A percentile compares a stretch with the other conserved stretches of the same genome.
phyloP scores from a whole-genome alignment of 768 basidiomycete species.

The Tephrocybe sp. region DNA sequence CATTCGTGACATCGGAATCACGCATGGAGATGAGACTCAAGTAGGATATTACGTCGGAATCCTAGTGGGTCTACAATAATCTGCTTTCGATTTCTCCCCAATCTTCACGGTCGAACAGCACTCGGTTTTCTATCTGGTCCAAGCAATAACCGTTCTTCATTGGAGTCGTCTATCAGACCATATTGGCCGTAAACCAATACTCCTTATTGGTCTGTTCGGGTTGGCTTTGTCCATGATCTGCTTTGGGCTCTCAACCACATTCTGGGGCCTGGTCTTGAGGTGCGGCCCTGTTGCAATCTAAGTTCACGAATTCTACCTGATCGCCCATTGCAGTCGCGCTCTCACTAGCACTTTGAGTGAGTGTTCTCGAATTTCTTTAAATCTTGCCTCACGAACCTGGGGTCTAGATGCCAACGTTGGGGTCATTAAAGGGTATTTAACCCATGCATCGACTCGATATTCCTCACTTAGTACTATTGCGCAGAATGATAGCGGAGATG shows the following conservation, averaged over 20 bases:
- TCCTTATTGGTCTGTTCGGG: conserved; percentile 54
- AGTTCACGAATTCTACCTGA: too few species aligned
- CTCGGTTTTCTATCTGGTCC: conserved; percentile 59
- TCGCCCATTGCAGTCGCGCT: conserved; percentile 45
- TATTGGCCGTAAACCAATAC: conserved; percentile 59
- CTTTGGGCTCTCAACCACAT: conserved; percentile 62
- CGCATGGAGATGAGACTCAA: conserved; percentile 60
- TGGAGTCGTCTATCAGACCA: conserved; percentile 65
- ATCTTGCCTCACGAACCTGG: not conserved
- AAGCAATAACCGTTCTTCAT: conserved; percentile 56
- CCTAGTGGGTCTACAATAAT: conserved; percentile 31
- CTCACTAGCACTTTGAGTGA: conserved; percentile 69
- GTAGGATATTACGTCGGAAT: conserved; percentile 70
- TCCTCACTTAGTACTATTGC: not conserved
- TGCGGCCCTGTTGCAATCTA: too few species aligned
- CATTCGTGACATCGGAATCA: conserved; percentile 67
- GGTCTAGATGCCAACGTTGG: conserved; percentile 63
- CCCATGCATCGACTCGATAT: not conserved
- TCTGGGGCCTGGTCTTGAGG: conserved; percentile 56
- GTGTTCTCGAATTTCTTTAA: conserved; percentile 11
- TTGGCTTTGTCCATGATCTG: conserved; percentile 48
- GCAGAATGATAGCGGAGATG: conserved; percentile 69
- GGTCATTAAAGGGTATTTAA: conserved; percentile 58
- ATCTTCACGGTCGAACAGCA: conserved; percentile 34
- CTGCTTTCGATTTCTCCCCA: not conserved